Evolutionary conservation across 140 eudicot species (phyloP).

Genomic region (Stevia rebaudiana): DNA sequence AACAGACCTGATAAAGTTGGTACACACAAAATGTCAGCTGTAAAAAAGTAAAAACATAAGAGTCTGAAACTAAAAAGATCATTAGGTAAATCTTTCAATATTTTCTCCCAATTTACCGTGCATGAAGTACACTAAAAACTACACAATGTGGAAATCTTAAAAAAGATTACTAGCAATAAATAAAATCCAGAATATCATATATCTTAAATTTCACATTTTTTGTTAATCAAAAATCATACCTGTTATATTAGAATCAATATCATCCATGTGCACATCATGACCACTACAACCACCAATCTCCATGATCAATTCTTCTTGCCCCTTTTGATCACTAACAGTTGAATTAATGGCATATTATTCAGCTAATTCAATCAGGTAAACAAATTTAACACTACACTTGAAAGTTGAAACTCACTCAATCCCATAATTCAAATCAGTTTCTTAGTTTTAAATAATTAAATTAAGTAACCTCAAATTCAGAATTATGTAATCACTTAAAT

Average conservation of each 20-base stretch:
- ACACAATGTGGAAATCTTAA: background rate
- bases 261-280: constrained; percentile 17
- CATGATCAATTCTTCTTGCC: background rate
- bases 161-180: background rate
- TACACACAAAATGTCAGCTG: background rate
- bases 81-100: background rate
- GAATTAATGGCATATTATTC: background rate
- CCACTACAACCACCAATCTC: constrained; percentile 15
- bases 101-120: background rate
- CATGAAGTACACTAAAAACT: background rate
- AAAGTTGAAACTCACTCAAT: background rate
- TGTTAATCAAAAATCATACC: constrained; percentile 4
- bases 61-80: background rate
- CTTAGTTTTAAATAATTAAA: background rate
- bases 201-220: background rate
- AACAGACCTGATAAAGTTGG: background rate
- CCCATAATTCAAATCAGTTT: background rate
- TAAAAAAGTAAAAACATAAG: background rate
- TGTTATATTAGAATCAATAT: constrained; percentile 4
- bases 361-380: background rate
- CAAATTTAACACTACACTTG: background rate
- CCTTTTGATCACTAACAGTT: constrained; percentile 1
- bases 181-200: background rate
- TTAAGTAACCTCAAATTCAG: background rate
- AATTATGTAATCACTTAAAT: background rate